phyloP scores from a whole-genome alignment of 257 asterid species.

The Cynanchum wilfordii region DNA sequence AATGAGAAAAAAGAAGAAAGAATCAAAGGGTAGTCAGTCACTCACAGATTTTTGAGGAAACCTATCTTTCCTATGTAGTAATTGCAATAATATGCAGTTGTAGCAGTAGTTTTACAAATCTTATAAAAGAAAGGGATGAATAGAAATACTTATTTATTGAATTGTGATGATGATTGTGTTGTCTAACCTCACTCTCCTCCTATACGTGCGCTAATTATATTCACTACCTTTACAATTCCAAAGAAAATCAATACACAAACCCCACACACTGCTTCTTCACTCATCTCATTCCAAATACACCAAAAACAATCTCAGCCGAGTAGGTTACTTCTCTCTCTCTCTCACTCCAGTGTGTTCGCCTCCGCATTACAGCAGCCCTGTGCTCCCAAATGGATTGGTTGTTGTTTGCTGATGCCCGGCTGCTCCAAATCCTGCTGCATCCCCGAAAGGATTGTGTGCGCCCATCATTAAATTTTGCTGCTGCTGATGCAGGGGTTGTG shows the following conservation, averaged over 20 bases:
- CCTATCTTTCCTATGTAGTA: neutral
- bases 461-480: slow-evolving; percentile 36
- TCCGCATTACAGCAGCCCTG: slow-evolving; percentile 45
- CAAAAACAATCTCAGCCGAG: slow-evolving; percentile 43
- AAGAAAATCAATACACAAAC: slow-evolving; percentile 18
- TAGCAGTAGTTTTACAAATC: neutral
- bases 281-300: slow-evolving; percentile 29
- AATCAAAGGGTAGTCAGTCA: neutral
- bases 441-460: slow-evolving; percentile 78
- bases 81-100: neutral
- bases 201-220: slow-evolving; percentile 8
- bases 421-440: slow-evolving; percentile 49
- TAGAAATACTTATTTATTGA: slow-evolving; percentile 1
- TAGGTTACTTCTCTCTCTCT: slow-evolving; percentile 19
- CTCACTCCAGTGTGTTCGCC: slow-evolving; percentile 21
- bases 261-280: slow-evolving; percentile 13
- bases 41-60: neutral
- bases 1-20: too few species aligned
- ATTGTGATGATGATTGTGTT: neutral
- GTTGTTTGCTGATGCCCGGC: slow-evolving; percentile 48
- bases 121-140: neutral
- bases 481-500: slow-evolving; percentile 47
- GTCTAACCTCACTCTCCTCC: neutral
- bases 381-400: slow-evolving; percentile 70
- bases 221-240: slow-evolving; percentile 37